Evolutionary conservation across 73 alveolate genomes (phyloP), one percentile per base, ranked within the genome.

Genomic region (Strombidium stylifer): DNA sequence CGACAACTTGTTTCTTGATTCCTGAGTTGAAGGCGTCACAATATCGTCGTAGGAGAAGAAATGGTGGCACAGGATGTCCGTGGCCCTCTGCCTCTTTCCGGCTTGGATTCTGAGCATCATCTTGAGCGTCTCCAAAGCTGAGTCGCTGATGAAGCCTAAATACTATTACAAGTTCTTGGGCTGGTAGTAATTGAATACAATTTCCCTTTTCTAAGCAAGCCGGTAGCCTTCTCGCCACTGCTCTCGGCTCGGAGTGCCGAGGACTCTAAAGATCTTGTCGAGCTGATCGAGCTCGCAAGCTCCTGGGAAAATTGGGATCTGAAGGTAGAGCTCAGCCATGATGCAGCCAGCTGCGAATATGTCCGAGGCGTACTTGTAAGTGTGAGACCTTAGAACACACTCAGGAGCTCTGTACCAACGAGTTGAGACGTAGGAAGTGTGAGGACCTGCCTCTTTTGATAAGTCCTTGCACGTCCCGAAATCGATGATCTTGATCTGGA

Each of bases 171-270:
- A 35, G 26, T 60, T 42, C 18, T 26, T 41, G n/a, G 37, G 37
- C 39, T 60, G 61, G 25, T 31, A 60, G 8, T 14, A 7, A 11
- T 99, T 99, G 30, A 95, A 78, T 34, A 82, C 70, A 16, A 75
- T 49, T 23, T 95, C 96, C 44, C 86, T 76, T 45, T 83, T 54
- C 66, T 94, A 77, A 0, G 98, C 98, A 14, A 93, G 70, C 53
- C 90, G 92, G 30, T 78, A 26, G 24, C 98, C 99, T 20, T 96
- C 99, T 0, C 96, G 87, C 99, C 99, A 96, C 7, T 48, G 82
- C 20, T 52, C 45, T 53, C 75, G 76, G 0, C 86, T 61, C 28
- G 98, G 98, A 2, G 99, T 89, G 0, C 99, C 99, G 42, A 94
- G 71, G 64, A 92, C 71, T 35, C 91, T 67, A 26, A 91, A 90